A percentile compares a stretch with the other conserved stretches of the same genome.
These are phyloP conservation scores for Graphilbum sp. DNA, from an alignment of 2,329 filamentous ascomycete species.

Conservation along the genomic window DNA sequence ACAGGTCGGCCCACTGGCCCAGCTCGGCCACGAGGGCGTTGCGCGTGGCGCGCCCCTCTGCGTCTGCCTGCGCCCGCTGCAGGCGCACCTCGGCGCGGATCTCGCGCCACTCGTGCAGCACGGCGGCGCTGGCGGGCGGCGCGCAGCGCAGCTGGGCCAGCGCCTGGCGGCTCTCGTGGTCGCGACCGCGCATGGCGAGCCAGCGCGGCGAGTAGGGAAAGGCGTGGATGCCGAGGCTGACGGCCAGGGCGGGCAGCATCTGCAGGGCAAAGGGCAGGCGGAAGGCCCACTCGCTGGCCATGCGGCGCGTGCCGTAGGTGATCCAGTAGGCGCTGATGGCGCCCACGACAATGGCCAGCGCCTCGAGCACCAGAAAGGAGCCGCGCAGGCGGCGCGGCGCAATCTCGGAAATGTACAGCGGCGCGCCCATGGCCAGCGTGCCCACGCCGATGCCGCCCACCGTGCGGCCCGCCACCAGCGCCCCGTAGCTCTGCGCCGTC, in stretches of 20 bases:
- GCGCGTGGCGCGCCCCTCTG: background rate
- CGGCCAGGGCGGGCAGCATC: background rate
- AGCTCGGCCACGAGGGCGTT: background rate
- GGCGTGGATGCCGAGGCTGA: background rate
- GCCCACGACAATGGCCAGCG: conserved; percentile 25
- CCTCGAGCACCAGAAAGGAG: conserved; percentile 3
- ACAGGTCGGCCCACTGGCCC: background rate
- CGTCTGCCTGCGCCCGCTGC: no score
- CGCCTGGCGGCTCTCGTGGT: background rate
- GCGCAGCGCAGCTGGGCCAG: background rate
- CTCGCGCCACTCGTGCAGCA: background rate
- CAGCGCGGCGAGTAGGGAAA: background rate
- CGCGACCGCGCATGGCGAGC: background rate
- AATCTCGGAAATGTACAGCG: conserved; percentile 5
- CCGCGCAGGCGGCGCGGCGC: conserved; percentile 4
- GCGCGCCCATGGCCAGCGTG: conserved; percentile 19
- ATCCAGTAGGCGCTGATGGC: conserved; percentile 37
- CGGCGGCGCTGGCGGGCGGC: background rate
- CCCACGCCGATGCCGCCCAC: conserved; percentile 17
- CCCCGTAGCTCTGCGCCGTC: conserved; percentile 12
- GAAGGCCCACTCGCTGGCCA: no score
- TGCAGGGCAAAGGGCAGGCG: conserved; percentile 1
- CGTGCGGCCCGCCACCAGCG: conserved; percentile 13
- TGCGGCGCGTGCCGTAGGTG: conserved; percentile 30
- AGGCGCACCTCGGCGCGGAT: background rate